phyloP scores from a whole-genome alignment of 2,329 filamentous ascomycete species.

The Chaetomium olivaceum region DNA sequence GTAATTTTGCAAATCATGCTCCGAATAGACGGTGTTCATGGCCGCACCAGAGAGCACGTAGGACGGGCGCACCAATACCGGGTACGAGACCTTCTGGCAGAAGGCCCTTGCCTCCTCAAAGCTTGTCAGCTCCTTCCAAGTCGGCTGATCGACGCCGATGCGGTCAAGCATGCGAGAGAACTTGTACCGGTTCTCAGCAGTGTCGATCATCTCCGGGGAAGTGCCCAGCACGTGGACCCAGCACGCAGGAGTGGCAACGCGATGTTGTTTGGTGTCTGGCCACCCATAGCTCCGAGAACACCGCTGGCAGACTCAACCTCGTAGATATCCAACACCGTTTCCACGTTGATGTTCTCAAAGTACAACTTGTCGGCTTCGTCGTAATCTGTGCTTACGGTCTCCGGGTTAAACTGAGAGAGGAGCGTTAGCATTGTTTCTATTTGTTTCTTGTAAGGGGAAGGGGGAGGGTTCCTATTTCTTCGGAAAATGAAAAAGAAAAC shows the following conservation, averaged over 20 bases:
- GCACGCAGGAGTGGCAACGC: constrained; percentile 83
- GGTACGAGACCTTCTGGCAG: constrained; percentile 86
- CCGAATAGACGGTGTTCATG: constrained; percentile 99
- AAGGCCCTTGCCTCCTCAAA: constrained; percentile 87
- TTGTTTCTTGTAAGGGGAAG: neutral
- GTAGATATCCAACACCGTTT: constrained; percentile 92
- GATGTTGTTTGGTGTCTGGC: constrained; percentile 97
- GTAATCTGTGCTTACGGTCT: constrained; percentile 87
- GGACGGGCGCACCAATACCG: constrained; percentile 90
- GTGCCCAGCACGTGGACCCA: constrained; percentile 94
- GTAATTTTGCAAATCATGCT: constrained; percentile 86
- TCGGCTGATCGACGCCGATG: constrained; percentile 92
- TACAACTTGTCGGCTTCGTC: constrained; percentile 93
- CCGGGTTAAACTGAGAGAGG: constrained; percentile 66
- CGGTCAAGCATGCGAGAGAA: constrained; percentile 97
- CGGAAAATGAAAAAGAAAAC: neutral
- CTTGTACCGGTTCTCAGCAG: constrained; percentile 96
- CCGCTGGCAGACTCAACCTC: constrained; percentile 80
- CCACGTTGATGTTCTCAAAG: constrained; percentile 91
- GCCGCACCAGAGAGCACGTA: constrained; percentile 96
- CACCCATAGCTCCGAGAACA: constrained; percentile 93
- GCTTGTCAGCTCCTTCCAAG: constrained; percentile 96
- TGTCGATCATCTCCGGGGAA: constrained; percentile 98
- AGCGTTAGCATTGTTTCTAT: constrained; percentile 16
- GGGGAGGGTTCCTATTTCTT: no score